Evolutionary conservation across 345 rosid genomes (phyloP).

Genomic region (Carallia brachiata): DNA sequence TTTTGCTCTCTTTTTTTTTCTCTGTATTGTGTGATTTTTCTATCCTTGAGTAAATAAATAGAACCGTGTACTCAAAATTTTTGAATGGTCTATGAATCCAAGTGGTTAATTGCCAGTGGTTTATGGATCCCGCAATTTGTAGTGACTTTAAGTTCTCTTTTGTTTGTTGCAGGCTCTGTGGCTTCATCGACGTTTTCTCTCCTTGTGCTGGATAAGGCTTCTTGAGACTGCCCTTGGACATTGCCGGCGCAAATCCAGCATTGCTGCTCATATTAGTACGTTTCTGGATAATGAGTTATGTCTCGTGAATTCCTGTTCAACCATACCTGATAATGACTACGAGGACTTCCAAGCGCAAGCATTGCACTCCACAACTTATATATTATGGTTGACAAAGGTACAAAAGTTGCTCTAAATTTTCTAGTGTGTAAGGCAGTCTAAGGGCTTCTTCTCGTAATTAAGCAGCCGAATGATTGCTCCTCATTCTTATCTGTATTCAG

Average conservation of each 20-base stretch:
- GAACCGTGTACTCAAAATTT: background rate
- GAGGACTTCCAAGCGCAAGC: constrained; percentile 75
- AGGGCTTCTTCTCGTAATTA: background rate
- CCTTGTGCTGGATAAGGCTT: constrained; percentile 50
- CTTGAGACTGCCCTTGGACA: constrained; percentile 20
- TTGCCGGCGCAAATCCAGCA: constrained; percentile 22
- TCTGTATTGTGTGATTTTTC: background rate
- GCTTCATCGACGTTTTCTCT: constrained; percentile 83
- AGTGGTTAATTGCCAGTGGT: background rate
- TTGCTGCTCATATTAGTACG: constrained; percentile 14
- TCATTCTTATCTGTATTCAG: constrained; percentile 36
- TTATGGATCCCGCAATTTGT: background rate
- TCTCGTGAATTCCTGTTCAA: constrained; percentile 50
- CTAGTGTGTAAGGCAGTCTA: background rate
- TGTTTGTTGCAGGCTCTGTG: constrained; percentile 59
- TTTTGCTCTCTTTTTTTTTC: background rate
- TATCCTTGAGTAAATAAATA: background rate
- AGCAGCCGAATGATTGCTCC: constrained; percentile 6
- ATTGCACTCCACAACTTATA: constrained; percentile 50
- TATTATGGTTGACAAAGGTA: constrained; percentile 78
- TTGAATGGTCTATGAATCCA: background rate
- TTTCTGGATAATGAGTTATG: constrained; percentile 59
- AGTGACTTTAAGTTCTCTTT: background rate
- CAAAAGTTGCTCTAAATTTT: background rate
- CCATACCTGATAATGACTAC: constrained; percentile 47